Conservation (phyloP, 768 basidiomycete species). For the Termitomyces sp. region DNA sequence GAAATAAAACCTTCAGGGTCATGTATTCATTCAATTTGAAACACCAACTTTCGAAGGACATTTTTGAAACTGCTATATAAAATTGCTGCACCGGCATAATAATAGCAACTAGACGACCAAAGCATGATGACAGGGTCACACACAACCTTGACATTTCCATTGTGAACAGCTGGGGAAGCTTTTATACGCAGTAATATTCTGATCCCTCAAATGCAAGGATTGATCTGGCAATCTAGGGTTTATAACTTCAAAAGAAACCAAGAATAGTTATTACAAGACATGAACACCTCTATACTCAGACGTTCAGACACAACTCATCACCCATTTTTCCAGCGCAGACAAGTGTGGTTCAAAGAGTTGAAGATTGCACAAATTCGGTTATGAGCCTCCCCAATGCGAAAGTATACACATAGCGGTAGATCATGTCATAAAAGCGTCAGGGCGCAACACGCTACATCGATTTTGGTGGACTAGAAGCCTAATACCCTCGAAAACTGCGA, state of each 20-base stretch:
- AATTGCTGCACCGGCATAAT: no score
- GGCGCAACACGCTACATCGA: constrained; percentile 4
- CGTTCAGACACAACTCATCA: no score
- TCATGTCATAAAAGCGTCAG: constrained; percentile 3
- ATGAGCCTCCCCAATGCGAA: not conserved
- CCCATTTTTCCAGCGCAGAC: no score
- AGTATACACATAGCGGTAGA: constrained; percentile 8
- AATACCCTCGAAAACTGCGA: constrained; percentile 3
- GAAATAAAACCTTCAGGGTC: not conserved
- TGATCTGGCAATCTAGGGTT: no score
- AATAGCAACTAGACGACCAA: no score
- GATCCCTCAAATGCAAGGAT: not conserved
- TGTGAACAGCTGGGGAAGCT: not conserved
- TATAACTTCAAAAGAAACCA: no score
- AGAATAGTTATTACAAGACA: no score
- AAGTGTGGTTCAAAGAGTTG: no score
- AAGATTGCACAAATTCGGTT: no score
- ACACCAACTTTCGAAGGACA: not conserved
- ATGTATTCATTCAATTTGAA: not conserved
- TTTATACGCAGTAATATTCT: not conserved
- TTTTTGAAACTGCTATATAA: no score
- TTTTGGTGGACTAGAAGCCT: constrained; percentile 9
- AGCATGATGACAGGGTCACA: no score
- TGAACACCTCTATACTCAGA: no score
- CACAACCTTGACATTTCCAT: not conserved